Percentiles rank a stretch among this genome's conserved stretches.
Conservation (phyloP, 1,284 basidiomycete genomes). For the Ganoderma sp. region DNA sequence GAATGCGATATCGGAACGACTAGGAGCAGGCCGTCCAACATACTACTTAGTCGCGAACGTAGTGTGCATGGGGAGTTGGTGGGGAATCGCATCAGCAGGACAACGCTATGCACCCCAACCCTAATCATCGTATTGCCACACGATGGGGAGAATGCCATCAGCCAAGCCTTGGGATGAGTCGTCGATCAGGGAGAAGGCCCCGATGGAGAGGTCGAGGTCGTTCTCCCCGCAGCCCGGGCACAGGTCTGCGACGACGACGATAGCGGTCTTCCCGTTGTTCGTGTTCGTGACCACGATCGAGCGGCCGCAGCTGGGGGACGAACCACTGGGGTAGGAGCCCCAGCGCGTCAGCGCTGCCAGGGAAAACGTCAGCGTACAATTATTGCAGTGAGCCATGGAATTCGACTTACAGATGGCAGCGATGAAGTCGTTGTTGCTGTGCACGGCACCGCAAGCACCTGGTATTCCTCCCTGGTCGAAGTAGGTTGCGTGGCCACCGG, state of each 20-base stretch:
- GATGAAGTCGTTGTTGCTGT: background rate
- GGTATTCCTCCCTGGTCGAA: background rate
- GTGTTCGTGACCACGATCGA: slow-evolving; percentile 69
- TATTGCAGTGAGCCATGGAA: background rate
- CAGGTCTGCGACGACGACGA: slow-evolving; percentile 74
- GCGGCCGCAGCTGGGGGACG: slow-evolving; percentile 68
- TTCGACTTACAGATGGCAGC: background rate
- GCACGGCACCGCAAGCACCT: background rate
- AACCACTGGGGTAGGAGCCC: background rate
- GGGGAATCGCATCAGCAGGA: too few species aligned
- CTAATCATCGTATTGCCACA: background rate
- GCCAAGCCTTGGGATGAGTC: background rate
- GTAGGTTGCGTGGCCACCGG: background rate
- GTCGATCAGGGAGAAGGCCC: background rate
- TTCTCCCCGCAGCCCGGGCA: slow-evolving; percentile 48
- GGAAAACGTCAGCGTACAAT: background rate
- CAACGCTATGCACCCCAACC: background rate
- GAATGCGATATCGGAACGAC: too few species aligned
- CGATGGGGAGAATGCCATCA: background rate
- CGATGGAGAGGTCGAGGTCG: background rate
- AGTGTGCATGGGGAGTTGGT: too few species aligned
- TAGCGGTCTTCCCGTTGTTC: slow-evolving; percentile 60
- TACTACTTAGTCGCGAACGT: too few species aligned
- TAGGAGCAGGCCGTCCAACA: too few species aligned
- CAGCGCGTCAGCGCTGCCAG: background rate